Evolutionary conservation across 2,329 filamentous ascomycete species (phyloP).

Genomic region (Fusarium sterilihyphosum): DNA sequence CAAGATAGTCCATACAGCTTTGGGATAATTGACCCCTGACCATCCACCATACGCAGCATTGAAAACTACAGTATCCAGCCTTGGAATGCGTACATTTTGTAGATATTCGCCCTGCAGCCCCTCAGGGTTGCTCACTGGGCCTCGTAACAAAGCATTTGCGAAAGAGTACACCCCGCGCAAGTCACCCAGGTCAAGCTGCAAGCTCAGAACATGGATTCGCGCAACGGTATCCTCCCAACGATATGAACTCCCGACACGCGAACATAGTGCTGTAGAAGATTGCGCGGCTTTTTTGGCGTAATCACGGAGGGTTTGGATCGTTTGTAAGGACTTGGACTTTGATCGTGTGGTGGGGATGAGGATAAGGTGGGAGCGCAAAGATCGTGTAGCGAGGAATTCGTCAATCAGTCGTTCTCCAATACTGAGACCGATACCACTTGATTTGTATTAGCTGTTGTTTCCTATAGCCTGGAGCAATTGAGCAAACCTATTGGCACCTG

Average conservation of each 20-base stretch:
- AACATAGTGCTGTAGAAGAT: conserved; percentile 50
- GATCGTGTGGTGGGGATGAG: conserved; percentile 87
- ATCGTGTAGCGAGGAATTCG: conserved; percentile 80
- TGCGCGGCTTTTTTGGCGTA: conserved; percentile 62
- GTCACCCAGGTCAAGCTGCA: conserved; percentile 70
- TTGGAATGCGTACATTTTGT: conserved; percentile 65
- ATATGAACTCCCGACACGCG: conserved; percentile 49
- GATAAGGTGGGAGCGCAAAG: conserved; percentile 74
- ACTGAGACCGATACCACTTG: conserved; percentile 85
- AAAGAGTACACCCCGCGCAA: conserved; percentile 61
- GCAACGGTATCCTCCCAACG: conserved; percentile 53
- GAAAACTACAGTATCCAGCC: conserved; percentile 81
- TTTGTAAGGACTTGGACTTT: conserved; percentile 76
- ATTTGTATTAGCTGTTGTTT: conserved; percentile 9
- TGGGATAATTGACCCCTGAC: conserved; percentile 77
- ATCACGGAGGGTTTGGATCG: conserved; percentile 69
- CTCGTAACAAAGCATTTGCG: conserved; percentile 57
- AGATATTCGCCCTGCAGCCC: conserved; percentile 51
- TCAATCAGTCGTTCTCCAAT: conserved; percentile 88
- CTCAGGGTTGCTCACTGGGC: conserved; percentile 58
- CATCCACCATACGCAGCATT: conserved; percentile 93
- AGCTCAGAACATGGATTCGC: conserved; percentile 67
- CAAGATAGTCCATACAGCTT: conserved; percentile 64
- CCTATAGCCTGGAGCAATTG: neutral
- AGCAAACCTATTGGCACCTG: conserved; percentile 83